Conservation (phyloP, 495 filamentous ascomycete genomes). For the Penicillium mononematosum region DNA sequence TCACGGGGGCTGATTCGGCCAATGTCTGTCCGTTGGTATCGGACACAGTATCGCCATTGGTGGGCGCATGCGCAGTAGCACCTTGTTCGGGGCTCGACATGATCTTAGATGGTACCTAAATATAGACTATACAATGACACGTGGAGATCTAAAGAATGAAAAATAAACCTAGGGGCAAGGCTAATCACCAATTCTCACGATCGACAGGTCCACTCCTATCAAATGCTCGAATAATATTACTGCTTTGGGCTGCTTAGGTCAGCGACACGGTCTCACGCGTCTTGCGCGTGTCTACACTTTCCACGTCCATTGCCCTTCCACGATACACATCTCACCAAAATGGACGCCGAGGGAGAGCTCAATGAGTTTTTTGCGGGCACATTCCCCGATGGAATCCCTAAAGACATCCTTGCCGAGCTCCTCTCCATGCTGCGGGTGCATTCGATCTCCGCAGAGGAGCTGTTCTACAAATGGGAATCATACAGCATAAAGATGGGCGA, state of each 20-base stretch:
- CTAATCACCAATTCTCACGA: slow-evolving; percentile 8
- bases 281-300: slow-evolving; percentile 16
- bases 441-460: slow-evolving; percentile 70
- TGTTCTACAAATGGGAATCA: slow-evolving; percentile 97
- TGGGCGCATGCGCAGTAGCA: slow-evolving; percentile 7
- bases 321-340: slow-evolving; percentile 12
- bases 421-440: slow-evolving; percentile 82
- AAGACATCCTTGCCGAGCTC: slow-evolving; percentile 75
- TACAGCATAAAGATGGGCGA: slow-evolving; percentile 94
- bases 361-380: slow-evolving; percentile 64
- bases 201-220: slow-evolving; percentile 13
- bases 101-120: not conserved
- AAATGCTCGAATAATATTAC: slow-evolving; percentile 22
- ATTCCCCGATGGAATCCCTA: slow-evolving; percentile 55
- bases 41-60: slow-evolving; percentile 20
- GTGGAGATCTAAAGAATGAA: not conserved
- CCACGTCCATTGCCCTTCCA: slow-evolving; percentile 11
- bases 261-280: slow-evolving; percentile 25
- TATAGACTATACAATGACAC: not conserved
- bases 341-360: slow-evolving; percentile 53
- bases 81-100: slow-evolving; percentile 10
- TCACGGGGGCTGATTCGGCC: slow-evolving; percentile 14
- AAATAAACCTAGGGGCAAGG: not conserved
- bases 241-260: slow-evolving; percentile 23
- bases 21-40: slow-evolving; percentile 15